A percentile compares a stretch with the other conserved stretches of the same genome.
phyloP scores from a whole-genome alignment of 192 early-diverging fungal species.

The Backusella parvicylindrica region DNA sequence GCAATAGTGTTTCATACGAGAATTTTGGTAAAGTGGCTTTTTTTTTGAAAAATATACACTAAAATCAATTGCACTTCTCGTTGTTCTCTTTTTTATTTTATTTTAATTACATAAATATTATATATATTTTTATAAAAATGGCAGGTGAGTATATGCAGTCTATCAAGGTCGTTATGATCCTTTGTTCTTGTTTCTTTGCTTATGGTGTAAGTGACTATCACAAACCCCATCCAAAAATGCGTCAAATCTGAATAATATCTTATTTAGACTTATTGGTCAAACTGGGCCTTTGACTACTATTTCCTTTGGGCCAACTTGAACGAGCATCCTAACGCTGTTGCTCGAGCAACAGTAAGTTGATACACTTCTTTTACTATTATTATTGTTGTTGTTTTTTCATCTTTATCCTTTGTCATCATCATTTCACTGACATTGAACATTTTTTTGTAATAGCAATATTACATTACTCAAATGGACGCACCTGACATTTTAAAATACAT shows the following conservation, averaged over 20 bases:
- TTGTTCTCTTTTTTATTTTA: no score
- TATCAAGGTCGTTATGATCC: conserved; percentile 23
- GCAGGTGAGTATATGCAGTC: conserved; percentile 4
- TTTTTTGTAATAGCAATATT: conserved; percentile 16
- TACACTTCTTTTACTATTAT: background rate
- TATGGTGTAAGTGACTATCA: conserved; percentile 25
- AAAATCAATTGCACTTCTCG: background rate
- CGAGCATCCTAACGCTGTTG: conserved; percentile 24
- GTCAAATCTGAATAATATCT: background rate
- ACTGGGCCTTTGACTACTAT: conserved; percentile 33
- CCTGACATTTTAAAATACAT: conserved; percentile 27
- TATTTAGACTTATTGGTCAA: conserved; percentile 26
- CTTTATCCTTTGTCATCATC: background rate
- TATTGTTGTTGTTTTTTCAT: background rate
- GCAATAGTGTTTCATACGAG: background rate
- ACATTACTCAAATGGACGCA: conserved; percentile 15
- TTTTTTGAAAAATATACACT: background rate
- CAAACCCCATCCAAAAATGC: no score
- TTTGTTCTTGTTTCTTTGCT: conserved; percentile 31
- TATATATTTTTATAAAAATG: conserved; percentile 15
- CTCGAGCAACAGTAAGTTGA: conserved; percentile 22
- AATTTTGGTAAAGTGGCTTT: conserved; percentile 3
- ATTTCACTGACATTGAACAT: background rate
- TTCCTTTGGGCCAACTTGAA: conserved; percentile 23
- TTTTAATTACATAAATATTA: background rate